phyloP scores from a whole-genome alignment of 2,329 filamentous ascomycete species.

The Fusarium caatingaense region DNA sequence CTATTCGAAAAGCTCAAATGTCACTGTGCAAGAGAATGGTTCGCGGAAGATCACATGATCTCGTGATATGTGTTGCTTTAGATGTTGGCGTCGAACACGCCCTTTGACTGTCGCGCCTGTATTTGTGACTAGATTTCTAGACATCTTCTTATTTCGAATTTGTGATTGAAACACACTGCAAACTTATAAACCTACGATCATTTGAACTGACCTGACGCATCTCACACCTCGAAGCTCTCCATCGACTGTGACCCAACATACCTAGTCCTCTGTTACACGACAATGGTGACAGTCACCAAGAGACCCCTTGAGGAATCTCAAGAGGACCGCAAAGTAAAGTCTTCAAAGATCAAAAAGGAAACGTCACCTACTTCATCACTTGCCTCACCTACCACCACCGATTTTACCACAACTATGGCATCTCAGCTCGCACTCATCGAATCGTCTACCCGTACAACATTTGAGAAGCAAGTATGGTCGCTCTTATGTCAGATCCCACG shows the following conservation, averaged over 20 bases:
- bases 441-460: conserved; percentile 59
- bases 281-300: conserved; percentile 34
- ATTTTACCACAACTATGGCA: conserved; percentile 46
- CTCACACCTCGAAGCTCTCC: neutral
- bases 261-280: neutral
- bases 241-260: neutral
- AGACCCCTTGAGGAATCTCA: conserved; percentile 35
- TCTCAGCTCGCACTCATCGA: conserved; percentile 60
- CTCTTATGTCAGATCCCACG: conserved; percentile 81
- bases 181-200: neutral
- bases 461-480: conserved; percentile 74
- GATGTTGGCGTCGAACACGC: conserved; percentile 42
- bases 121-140: conserved; percentile 4
- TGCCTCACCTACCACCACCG: neutral
- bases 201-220: neutral
- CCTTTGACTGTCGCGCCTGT: conserved; percentile 35
- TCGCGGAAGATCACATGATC: conserved; percentile 42
- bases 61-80: conserved; percentile 47
- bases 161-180: neutral
- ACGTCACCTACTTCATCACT: neutral
- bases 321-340: conserved; percentile 28
- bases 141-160: neutral
- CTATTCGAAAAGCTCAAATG: neutral
- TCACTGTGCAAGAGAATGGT: neutral
- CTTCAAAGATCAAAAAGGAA: conserved; percentile 17